Base-by-base conservation (phyloP, 768 basidiomycete genomes). In the Boletus sp. region DNA sequence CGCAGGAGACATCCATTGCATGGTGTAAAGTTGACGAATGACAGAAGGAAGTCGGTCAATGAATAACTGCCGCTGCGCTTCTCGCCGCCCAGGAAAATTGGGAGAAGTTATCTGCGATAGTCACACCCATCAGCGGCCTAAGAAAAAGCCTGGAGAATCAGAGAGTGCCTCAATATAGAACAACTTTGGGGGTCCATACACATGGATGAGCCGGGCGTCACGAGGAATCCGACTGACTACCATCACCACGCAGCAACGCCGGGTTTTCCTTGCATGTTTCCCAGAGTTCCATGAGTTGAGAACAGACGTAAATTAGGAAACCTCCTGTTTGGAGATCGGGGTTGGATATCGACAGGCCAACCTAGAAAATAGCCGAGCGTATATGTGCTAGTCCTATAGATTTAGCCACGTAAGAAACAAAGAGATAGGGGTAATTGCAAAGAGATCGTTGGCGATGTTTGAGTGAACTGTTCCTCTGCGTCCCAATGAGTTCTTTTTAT, bases 211-310 rank as follows among this genome's bases (percentile, higher is more conserved):
- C 19, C 1, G 6, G 48, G 40, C 42, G 15, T 27, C 27, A 25
- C n/a, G 29, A 33, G 39, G 27, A 46, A 27, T 47, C n/a, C 10
- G 19, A n/a, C 19, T 13, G 53, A 73, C 55, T 56, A 83, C 84
- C 83, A 90, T 74, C 84, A 64, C 88, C 88, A 90, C 10, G 84
- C 86, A 29, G 82, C 65, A 39, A 87, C 83, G 2, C 87, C 87
- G 5, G 79, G 72, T 47, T 75, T 76, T 1, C 85, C 87, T 56
- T 90, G 79, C 87, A 90, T 85, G 40, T 75, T 77, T 1, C 75
- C 72, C 15, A 92, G 75, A 50, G 90, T 85, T 11, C 85, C 88
- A 89, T 80, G 7, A 88, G 65, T 82, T 87, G 55, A 19, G 19
- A 25, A 27, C 11, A 13, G 9, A 25, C 30, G 42, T 43, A 32